Conservation (phyloP, 2,329 filamentous ascomycete species). For the Ceratocystis harringtonii region DNA sequence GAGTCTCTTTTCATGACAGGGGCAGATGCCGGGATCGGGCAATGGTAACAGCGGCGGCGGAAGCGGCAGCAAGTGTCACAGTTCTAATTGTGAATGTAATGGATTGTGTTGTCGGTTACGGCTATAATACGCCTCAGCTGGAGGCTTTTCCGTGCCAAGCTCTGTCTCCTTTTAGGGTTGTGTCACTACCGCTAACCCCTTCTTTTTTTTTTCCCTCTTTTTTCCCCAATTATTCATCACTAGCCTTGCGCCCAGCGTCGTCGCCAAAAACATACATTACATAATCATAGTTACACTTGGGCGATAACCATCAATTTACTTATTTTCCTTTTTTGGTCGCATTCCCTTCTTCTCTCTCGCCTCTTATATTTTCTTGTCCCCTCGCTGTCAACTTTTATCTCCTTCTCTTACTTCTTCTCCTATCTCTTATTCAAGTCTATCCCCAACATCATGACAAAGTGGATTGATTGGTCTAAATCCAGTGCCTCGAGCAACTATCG, state of each 20-base stretch:
- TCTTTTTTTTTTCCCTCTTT: not conserved
- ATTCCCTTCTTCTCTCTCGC: not conserved
- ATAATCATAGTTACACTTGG: not conserved
- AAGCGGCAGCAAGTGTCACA: too few relatives aligned
- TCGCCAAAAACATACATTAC: not conserved
- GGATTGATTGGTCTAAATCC: conserved; percentile 42
- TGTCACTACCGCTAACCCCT: not conserved
- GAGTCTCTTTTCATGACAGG: not conserved
- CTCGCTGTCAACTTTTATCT: not conserved
- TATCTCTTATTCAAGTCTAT: not conserved
- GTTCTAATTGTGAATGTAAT: too few relatives aligned
- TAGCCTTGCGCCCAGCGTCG: not conserved
- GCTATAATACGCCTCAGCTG: too few relatives aligned
- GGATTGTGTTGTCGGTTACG: too few relatives aligned
- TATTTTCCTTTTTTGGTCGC: not conserved
- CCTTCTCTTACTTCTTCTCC: not conserved
- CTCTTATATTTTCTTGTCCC: not conserved
- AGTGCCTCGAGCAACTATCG: conserved; percentile 42
- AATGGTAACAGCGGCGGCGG: too few relatives aligned
- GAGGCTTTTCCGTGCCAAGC: too few relatives aligned
- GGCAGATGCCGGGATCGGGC: not conserved
- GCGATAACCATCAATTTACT: not conserved
- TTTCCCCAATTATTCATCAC: not conserved
- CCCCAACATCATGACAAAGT: conserved; percentile 19
- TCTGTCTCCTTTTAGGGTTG: not conserved